Evolutionary conservation across 371 early-diverging fungal species (phyloP).

Genomic region (Syncephalastrum sp.): DNA sequence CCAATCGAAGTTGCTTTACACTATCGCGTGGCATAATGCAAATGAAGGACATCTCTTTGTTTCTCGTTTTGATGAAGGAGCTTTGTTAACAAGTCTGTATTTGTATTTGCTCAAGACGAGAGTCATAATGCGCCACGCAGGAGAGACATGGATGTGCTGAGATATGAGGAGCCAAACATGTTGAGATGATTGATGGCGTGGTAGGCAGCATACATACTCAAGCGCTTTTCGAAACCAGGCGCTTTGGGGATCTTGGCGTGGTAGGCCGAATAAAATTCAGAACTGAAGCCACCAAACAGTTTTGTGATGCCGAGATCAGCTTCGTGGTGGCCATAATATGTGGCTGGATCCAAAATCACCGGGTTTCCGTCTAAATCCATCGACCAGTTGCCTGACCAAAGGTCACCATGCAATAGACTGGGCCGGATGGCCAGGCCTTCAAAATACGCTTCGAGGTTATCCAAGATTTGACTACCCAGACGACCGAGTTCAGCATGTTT

Average conservation of each 20-base stretch:
- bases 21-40: too few species aligned
- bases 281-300: slow-evolving; percentile 12
- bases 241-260: slow-evolving; percentile 15
- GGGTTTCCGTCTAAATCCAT: slow-evolving; percentile 13
- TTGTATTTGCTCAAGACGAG: too few species aligned
- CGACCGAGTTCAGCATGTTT: slow-evolving; percentile 2
- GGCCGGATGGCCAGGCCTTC: slow-evolving; percentile 12
- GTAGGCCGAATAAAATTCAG: slow-evolving; percentile 13
- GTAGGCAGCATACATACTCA: slow-evolving; percentile 12
- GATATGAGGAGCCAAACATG: slow-evolving; percentile 18
- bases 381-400: slow-evolving; percentile 19
- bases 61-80: too few species aligned
- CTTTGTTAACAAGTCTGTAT: too few species aligned
- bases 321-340: slow-evolving; percentile 14
- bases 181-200: slow-evolving; percentile 18
- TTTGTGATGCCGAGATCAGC: slow-evolving; percentile 16
- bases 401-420: slow-evolving; percentile 14
- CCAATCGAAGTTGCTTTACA: too few species aligned
- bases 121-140: background rate
- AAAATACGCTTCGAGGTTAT: slow-evolving; percentile 9
- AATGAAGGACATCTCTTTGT: too few species aligned
- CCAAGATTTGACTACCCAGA: slow-evolving; percentile 7
- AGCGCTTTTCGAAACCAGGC: slow-evolving; percentile 13
- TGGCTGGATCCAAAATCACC: slow-evolving; percentile 15
- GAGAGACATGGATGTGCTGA: slow-evolving; percentile 8